Percentiles rank a stretch among this genome's conserved stretches.
These are phyloP conservation scores for Phaeoacremonium minimum DNA, from an alignment of 2,329 filamentous ascomycete genomes.

Conservation along the genomic window DNA sequence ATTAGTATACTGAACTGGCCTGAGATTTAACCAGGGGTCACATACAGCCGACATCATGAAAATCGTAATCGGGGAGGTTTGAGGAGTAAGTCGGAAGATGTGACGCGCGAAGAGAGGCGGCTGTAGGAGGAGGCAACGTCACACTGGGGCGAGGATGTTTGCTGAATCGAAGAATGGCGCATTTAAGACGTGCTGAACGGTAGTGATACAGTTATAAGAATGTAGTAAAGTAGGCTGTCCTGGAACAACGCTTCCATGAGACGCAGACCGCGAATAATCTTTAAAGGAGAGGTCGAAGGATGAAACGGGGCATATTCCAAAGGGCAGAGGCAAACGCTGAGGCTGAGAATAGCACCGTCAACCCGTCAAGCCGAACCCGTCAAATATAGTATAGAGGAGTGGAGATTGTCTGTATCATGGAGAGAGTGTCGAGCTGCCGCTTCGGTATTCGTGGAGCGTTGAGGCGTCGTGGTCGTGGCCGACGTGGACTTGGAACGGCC, in stretches of 20 bases:
- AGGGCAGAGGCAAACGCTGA: no score
- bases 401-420: background rate
- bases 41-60: slow-evolving; percentile 32
- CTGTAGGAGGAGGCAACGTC: background rate
- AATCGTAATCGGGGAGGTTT: slow-evolving; percentile 2
- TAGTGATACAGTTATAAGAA: no score
- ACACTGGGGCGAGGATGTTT: background rate
- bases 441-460: no score
- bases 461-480: no score
- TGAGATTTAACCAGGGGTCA: no score
- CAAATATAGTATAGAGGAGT: no score
- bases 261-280: background rate
- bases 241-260: no score
- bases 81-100: slow-evolving; percentile 3
- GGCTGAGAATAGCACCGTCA: no score
- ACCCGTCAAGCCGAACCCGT: no score
- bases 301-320: no score
- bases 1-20: slow-evolving; percentile 8
- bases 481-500: no score
- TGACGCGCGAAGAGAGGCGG: slow-evolving; percentile 3
- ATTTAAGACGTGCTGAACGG: background rate
- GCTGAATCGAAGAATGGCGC: background rate
- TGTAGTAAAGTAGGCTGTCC: no score
- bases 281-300: background rate
- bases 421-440: background rate